Evolutionary conservation across 306 rosid species (phyloP), one percentile per base, ranked within the genome.

Genomic region (Biancaea sappan): DNA sequence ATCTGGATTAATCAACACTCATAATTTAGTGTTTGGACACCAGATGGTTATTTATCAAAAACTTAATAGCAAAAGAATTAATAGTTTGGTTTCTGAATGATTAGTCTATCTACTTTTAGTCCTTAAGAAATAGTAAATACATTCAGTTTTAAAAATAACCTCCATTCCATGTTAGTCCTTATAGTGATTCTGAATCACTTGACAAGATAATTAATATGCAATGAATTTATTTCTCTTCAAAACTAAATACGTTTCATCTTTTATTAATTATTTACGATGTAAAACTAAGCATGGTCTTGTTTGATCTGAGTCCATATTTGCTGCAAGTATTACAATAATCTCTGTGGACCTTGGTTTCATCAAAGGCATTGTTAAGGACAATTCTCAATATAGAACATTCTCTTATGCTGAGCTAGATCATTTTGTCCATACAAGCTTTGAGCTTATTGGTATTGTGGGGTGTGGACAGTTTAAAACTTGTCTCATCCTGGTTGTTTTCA

Each of bases 401-500:
- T 56, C 53, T 34, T 19, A 43, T 60, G 24, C 75, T 54, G 53
- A 16, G n/a, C 57, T 18, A 46, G 75, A 68, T 79, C 34, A 76
- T 66, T 66, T 48, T 67, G 46, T 61, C 81, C 37, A 68, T 57
- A 76, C 48, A 28, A 47, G 26, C 68, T 73, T 73, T 60, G 56
- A 35, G n/a, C n/a, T n/a, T n/a, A 21, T 19, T 12, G 56, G 80
- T 76, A 46, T 71, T 21, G 6, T 63, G 66, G 69, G 61, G 15
- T 84, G 38, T 31, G 68, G 78, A 71, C 83, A 77, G 50, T 58
- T 31, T 8, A 82, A 2, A 47, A 13, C 47, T 86, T 85, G 85
- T 84, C 84, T 69, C 71, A 69, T 56, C 47, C 75, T 62, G 21
- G 58, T 69, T 86, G 88, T 68, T 66, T 40, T 81, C 72, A 91